Conservation (phyloP, 1,139 yeast species). For the Hemisphaericaspora subhashii region DNA sequence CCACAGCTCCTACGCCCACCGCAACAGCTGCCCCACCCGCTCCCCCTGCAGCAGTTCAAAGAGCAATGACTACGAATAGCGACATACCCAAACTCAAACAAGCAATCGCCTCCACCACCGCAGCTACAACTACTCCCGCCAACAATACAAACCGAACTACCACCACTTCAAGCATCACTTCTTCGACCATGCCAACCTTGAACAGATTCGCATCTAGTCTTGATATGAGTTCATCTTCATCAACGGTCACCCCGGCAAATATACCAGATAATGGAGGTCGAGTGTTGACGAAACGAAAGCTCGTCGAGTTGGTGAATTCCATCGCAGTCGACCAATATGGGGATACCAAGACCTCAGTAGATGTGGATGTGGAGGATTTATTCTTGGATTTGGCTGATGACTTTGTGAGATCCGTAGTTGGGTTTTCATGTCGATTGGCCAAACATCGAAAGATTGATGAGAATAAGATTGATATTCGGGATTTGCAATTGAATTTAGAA, state of each 20-base stretch:
- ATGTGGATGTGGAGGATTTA: slow-evolving; percentile 93
- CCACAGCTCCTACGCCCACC: slow-evolving; percentile 13
- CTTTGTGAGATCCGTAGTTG: slow-evolving; percentile 84
- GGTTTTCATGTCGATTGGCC: slow-evolving; percentile 92
- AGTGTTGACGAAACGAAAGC: slow-evolving; percentile 83
- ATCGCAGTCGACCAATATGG: slow-evolving; percentile 77
- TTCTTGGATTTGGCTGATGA: slow-evolving; percentile 93
- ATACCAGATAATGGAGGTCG: slow-evolving; percentile 63
- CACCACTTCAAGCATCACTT: slow-evolving; percentile 1
- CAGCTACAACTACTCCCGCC: neutral
- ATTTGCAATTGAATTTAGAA: slow-evolving; percentile 88
- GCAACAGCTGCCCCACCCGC: slow-evolving; percentile 10
- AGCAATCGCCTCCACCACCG: neutral
- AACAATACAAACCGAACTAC: slow-evolving; percentile 1
- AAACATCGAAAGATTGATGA: slow-evolving; percentile 87
- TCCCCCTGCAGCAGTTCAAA: slow-evolving; percentile 5
- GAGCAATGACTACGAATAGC: slow-evolving; percentile 6
- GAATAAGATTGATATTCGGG: slow-evolving; percentile 72
- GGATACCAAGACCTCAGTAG: slow-evolving; percentile 86
- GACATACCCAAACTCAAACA: slow-evolving; percentile 3
- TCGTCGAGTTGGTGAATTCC: slow-evolving; percentile 79
- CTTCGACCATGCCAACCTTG: slow-evolving; percentile 7
- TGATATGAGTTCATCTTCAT: slow-evolving; percentile 6
- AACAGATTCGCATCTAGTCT: neutral
- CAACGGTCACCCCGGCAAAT: slow-evolving; percentile 20